Conservation (phyloP, 148 eudicot species). For the Selenicereus undatus region DNA sequence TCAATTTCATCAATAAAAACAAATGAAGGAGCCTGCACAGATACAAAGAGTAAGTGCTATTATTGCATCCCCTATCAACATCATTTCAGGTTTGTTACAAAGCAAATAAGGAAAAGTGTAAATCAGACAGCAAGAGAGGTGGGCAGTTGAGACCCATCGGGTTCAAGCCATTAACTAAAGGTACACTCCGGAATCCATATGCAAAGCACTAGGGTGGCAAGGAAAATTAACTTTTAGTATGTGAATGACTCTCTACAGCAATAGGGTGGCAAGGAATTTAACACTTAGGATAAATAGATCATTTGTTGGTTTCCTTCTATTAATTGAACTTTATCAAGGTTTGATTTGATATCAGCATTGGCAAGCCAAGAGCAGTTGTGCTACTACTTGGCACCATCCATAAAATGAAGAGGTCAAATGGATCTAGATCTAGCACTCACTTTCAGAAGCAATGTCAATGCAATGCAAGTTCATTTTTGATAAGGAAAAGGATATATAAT, state of each 20-base stretch:
- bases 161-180: too few species aligned
- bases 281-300: background rate
- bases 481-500: too few species aligned
- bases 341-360: background rate
- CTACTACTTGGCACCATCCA: background rate
- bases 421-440: too few species aligned
- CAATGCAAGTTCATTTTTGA: background rate
- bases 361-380: background rate
- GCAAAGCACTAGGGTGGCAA: too few species aligned
- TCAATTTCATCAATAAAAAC: slow-evolving; percentile 92
- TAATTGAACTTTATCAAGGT: background rate
- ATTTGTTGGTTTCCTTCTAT: background rate
- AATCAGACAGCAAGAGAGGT: too few species aligned
- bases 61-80: background rate
- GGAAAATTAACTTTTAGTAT: background rate
- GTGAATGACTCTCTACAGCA: background rate
- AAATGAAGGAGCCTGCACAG: slow-evolving; percentile 79
- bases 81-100: background rate
- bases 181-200: too few species aligned
- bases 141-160: too few species aligned
- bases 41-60: slow-evolving; percentile 1
- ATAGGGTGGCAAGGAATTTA: background rate
- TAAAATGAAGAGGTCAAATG: background rate
- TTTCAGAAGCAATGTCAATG: background rate
- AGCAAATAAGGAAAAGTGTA: background rate